Evolutionary conservation across 164 flowering plant species (phyloP), one percentile per base, ranked within the genome.

Genomic region (Nymphaea colorata): DNA sequence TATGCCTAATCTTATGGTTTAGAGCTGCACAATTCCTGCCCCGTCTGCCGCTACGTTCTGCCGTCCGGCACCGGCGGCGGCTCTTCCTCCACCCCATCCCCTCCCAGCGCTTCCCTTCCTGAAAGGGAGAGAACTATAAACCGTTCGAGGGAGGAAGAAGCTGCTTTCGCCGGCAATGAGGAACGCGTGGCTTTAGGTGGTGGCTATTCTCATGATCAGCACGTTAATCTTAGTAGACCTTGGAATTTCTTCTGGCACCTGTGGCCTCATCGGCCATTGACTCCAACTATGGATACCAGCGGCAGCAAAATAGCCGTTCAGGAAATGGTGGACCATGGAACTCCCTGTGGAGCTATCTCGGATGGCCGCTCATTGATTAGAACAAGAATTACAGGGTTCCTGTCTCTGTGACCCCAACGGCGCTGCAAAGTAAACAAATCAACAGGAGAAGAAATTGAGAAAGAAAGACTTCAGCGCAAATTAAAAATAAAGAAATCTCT

Each of bases 1-100:
- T n/a, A n/a, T n/a, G n/a, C n/a, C n/a, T n/a, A n/a, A n/a, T n/a
- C n/a, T n/a, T n/a, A n/a, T n/a, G n/a, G n/a, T n/a, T n/a, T 86
- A 6, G 66, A 81, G 41, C 74, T 69, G 65, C 89, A 82, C 68
- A 82, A 81, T 68, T 84, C 88, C 0, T 88, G 89, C 63, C 91
- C 91, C 0, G 80, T 85, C 4, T 89, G 90, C 71, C 78, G 87
- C 44, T 85, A 73, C 72, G 45, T 62, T 64, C 67, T 83, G 42
- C 83, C 81, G 41, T 68, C 71, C 2, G 81, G 57, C 14, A 10
- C 3, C 12, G 14, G 10, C 15, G 12, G 12, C 3, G 14, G 8
- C 14, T 51, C 57, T 51, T 51, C 57, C 8, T 51, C 57, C 14
- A 15, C 57, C 14, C 14, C 57, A 15, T 5, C 57, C 12, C 0